A percentile compares a stretch with the other conserved stretches of the same genome.
These are phyloP conservation scores for Botryosphaeria dothidea DNA, from an alignment of 2,329 filamentous ascomycete species.

Conservation along the genomic window DNA sequence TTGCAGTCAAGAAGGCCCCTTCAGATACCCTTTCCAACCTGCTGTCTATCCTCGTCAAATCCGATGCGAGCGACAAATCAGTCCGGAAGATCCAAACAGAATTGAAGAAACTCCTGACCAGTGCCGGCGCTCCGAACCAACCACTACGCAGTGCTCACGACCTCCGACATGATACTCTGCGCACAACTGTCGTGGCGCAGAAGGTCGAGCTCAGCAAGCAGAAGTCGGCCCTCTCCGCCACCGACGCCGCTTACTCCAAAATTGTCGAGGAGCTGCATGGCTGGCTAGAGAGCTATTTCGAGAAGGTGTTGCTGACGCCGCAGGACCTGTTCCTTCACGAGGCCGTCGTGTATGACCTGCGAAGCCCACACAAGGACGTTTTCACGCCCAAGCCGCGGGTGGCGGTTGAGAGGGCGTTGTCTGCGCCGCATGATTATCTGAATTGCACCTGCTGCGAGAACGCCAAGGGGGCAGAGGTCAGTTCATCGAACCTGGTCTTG, in stretches of 20 bases:
- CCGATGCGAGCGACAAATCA: neutral
- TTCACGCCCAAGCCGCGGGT: constrained; percentile 73
- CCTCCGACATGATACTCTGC: constrained; percentile 66
- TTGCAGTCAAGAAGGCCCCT: constrained; percentile 61
- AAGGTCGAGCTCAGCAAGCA: constrained; percentile 79
- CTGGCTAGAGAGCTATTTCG: constrained; percentile 52
- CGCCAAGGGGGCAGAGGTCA: constrained; percentile 23
- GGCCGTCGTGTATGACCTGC: constrained; percentile 73
- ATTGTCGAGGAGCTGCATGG: constrained; percentile 61
- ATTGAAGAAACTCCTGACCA: constrained; percentile 9
- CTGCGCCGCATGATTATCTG: constrained; percentile 74
- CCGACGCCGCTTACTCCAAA: constrained; percentile 70
- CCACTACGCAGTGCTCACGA: constrained; percentile 74
- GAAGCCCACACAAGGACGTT: constrained; percentile 68
- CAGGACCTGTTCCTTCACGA: constrained; percentile 65
- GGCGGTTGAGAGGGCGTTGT: constrained; percentile 70
- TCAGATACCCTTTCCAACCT: constrained; percentile 55
- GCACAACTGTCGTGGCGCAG: constrained; percentile 78
- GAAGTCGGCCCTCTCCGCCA: constrained; percentile 67
- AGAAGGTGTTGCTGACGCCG: constrained; percentile 49
- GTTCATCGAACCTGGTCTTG: neutral
- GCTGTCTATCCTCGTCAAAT: constrained; percentile 34
- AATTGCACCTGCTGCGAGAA: constrained; percentile 67
- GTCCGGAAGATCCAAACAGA: neutral
- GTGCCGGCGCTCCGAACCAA: constrained; percentile 17